These are phyloP conservation scores for Coemansia sp. DNA, from an alignment of 192 early-diverging fungal species.

Conservation along the genomic window DNA sequence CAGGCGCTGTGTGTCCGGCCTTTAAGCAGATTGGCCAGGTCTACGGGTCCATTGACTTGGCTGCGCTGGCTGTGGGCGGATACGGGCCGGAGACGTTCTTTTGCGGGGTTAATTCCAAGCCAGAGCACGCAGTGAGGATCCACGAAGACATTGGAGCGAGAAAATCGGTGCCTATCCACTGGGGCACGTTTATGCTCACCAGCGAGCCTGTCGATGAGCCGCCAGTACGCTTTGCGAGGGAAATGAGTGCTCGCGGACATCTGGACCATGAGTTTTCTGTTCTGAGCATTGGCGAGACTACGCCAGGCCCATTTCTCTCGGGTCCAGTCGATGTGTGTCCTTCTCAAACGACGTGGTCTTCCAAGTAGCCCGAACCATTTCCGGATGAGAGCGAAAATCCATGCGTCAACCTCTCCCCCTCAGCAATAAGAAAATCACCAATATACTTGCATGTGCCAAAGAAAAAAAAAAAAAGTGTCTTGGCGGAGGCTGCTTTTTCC, in stretches of 20 bases:
- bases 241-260: slow-evolving; percentile 61
- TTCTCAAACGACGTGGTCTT: no score
- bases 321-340: no score
- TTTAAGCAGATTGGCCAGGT: slow-evolving; percentile 82
- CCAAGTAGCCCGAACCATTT: not conserved
- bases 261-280: slow-evolving; percentile 44
- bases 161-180: slow-evolving; percentile 78
- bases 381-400: no score
- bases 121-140: slow-evolving; percentile 78
- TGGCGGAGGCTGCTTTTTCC: no score
- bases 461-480: no score
- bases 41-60: slow-evolving; percentile 73
- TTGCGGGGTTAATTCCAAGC: slow-evolving; percentile 73
- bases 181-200: slow-evolving; percentile 85
- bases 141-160: slow-evolving; percentile 74
- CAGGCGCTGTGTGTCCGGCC: slow-evolving; percentile 72
- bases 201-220: slow-evolving; percentile 73
- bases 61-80: slow-evolving; percentile 84
- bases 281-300: slow-evolving; percentile 57
- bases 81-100: slow-evolving; percentile 73
- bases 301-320: not conserved
- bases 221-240: slow-evolving; percentile 61
- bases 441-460: no score
- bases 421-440: no score
- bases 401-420: no score